Conservation (phyloP, 2,329 filamentous ascomycete species). For the Botrytis aclada region DNA sequence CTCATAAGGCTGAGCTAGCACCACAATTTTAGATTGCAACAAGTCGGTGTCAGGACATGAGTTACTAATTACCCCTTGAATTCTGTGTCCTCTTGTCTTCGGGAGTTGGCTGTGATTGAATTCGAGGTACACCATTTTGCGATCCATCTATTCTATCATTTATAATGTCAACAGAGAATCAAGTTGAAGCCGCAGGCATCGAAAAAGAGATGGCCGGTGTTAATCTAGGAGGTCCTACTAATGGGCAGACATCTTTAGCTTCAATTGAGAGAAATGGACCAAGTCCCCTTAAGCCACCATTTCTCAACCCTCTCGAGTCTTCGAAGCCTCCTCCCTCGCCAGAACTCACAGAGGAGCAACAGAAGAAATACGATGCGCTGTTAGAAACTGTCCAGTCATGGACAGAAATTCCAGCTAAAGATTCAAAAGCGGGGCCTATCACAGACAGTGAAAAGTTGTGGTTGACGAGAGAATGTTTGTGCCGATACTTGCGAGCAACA, state of each 20-base stretch:
- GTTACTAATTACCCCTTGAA: not conserved
- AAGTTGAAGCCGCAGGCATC: not conserved
- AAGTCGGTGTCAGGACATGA: conserved; percentile 7
- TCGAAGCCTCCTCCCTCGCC: conserved; percentile 46
- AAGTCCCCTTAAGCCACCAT: conserved; percentile 42
- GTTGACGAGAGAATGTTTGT: conserved; percentile 86
- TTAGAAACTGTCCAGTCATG: conserved; percentile 68
- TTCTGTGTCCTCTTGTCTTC: not conserved
- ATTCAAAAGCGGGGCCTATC: conserved; percentile 59
- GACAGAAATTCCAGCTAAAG: conserved; percentile 64
- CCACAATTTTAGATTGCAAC: conserved; percentile 12
- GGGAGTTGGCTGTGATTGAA: not conserved
- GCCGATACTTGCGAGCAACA: conserved; percentile 88
- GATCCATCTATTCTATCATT: not conserved
- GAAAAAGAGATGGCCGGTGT: conserved; percentile 18
- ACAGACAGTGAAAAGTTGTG: conserved; percentile 81
- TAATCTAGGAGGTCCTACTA: conserved; percentile 1
- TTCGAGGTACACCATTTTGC: not conserved
- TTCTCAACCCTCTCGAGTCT: conserved; percentile 32
- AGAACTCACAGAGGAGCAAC: conserved; percentile 70
- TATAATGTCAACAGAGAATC: conserved; percentile 15
- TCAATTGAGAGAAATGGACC: conserved; percentile 32
- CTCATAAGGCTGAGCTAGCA: conserved; percentile 12
- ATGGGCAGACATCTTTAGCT: not conserved
- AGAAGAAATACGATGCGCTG: conserved; percentile 76